Percentiles rank a stretch among this genome's conserved stretches.
phyloP scores from a whole-genome alignment of 495 filamentous ascomycete genomes.

The Aspergillus egyptiacus region DNA sequence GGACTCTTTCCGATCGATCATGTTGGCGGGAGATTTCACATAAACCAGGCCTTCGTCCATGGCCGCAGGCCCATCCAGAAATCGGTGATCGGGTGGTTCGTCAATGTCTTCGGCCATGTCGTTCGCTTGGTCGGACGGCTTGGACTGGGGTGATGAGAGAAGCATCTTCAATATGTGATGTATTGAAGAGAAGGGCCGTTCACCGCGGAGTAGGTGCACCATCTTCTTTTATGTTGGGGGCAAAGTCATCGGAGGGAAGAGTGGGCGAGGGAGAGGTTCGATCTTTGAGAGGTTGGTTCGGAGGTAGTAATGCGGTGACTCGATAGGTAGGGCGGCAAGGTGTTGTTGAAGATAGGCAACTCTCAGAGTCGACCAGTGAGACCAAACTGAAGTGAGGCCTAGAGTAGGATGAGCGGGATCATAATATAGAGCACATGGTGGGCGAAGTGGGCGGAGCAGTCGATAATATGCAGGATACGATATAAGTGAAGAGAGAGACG shows the following conservation, averaged over 20 bases:
- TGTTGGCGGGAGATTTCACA: conserved; percentile 34
- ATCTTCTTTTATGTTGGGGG: conserved; percentile 23
- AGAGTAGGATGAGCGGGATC: conserved; percentile 35
- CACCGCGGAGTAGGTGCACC: conserved; percentile 36
- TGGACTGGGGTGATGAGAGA: conserved; percentile 37
- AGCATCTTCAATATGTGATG: conserved; percentile 45
- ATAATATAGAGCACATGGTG: conserved; percentile 43
- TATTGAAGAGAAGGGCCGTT: conserved; percentile 35
- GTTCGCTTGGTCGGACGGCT: conserved; percentile 34
- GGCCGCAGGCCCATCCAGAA: conserved; percentile 25
- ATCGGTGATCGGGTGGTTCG: conserved; percentile 40
- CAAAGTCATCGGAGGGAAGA: conserved; percentile 10
- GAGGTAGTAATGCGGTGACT: conserved; percentile 10
- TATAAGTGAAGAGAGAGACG: conserved; percentile 11
- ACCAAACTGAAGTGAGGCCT: conserved; percentile 30
- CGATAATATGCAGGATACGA: no score
- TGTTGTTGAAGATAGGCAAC: conserved; percentile 14
- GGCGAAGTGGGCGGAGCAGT: conserved; percentile 6
- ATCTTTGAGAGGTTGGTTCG: background rate
- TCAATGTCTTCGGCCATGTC: conserved; percentile 48
- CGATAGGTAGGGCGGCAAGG: conserved; percentile 12
- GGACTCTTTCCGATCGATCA: conserved; percentile 56
- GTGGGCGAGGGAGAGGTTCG: conserved; percentile 1
- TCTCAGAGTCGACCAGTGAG: conserved; percentile 32
- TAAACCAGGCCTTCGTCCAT: conserved; percentile 31